Percentiles rank a stretch among this genome's conserved stretches.
phyloP scores from a whole-genome alignment of 1,284 basidiomycete species.

The Bjerkandera adusta region DNA sequence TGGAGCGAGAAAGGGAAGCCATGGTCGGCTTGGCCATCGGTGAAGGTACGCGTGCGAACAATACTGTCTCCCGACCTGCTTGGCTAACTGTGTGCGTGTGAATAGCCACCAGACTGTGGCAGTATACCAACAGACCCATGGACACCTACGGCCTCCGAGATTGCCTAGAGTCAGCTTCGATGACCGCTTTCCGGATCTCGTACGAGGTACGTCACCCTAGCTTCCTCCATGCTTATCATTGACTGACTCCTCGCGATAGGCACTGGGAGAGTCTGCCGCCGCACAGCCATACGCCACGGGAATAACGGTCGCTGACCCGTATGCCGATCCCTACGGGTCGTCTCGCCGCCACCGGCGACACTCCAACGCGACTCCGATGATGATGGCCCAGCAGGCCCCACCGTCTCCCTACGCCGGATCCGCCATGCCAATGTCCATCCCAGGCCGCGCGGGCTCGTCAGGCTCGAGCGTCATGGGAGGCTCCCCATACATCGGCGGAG shows the following conservation, averaged over 20 bases:
- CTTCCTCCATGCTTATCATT: background rate
- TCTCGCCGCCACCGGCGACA: constrained; percentile 4
- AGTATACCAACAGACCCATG: constrained; percentile 13
- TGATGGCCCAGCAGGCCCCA: background rate
- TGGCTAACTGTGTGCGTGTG: background rate
- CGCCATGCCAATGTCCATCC: background rate
- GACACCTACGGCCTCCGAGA: constrained; percentile 17
- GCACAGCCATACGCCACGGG: background rate
- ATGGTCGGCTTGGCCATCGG: constrained; percentile 60
- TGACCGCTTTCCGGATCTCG: constrained; percentile 13
- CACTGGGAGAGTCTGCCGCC: background rate
- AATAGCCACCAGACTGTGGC: constrained; percentile 17
- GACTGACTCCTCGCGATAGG: background rate
- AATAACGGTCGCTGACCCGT: background rate
- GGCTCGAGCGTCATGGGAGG: background rate
- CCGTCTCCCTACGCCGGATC: constrained; percentile 5
- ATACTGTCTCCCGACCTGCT: background rate
- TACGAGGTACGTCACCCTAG: constrained; percentile 9
- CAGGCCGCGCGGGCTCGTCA: constrained; percentile 5
- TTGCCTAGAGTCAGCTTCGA: constrained; percentile 16
- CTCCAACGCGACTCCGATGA: constrained; percentile 8
- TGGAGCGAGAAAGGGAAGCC: constrained; percentile 55
- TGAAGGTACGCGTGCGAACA: constrained; percentile 42
- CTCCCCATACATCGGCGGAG: constrained; percentile 9
- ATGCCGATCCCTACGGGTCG: constrained; percentile 1